Evolutionary conservation across 305 asterid species (phyloP), one percentile per base, ranked within the genome.

Genomic region (Vinca major): DNA sequence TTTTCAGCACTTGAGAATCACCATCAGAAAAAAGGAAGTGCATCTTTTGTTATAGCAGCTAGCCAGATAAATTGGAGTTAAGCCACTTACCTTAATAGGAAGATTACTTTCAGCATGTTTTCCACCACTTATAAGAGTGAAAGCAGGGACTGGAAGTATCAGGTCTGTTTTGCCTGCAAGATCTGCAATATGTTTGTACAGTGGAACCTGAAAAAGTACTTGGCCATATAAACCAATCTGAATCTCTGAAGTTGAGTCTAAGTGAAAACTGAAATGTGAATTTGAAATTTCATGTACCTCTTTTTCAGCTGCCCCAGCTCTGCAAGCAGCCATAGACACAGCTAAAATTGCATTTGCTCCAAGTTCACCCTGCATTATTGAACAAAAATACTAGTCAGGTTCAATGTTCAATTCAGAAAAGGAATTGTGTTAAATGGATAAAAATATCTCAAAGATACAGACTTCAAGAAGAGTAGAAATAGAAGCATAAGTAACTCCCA

Each of bases 261-360:
- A 43, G 45, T 14, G 41, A 45, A 63, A 60, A 21, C 48, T 17
- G 36, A 65, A 58, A 47, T 19, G 33, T 43, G 58, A 65, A 48
- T 41, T 67, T 65, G 51, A 55, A 55, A 8, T 40, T 66, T 41
- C 71, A 61, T 26, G 33, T 82, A 76, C 99, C 97, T 94, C 97
- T 76, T 88, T 94, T 75, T 91, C 96, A 80, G 97, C 96, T 62
- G 99, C 99, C 52, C 97, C 99, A 69, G 99, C 97, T 86, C 85
- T 91, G 86, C 97, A 91, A 77, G 99, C 97, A 64, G 99, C 99
- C 83, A 94, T 85, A 60, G 99, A 94, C 61, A 94, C 99, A 17
- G 99, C 99, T 69, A 94, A 77, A 84, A 91, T 81, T 69, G 97
- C 99, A 86, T 94, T 94, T 53, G 86, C 97, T 67, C 99, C 99